Base-by-base conservation (phyloP, 495 filamentous ascomycete genomes). In the Hypoxylon trugodes region DNA sequence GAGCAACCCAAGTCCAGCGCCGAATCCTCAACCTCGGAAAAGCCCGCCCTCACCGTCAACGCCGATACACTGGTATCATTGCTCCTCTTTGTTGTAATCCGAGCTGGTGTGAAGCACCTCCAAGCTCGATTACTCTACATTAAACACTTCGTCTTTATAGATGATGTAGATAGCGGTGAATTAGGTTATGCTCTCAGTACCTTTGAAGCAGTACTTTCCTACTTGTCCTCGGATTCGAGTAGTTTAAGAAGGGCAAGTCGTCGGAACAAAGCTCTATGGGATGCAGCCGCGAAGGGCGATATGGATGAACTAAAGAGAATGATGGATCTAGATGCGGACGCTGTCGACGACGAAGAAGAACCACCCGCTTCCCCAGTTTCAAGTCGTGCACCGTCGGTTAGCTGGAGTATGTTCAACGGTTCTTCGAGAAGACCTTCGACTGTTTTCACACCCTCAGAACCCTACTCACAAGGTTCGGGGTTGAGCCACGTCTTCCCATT, bases 171-270 rank as follows among this genome's bases (percentile, higher is more conserved):
- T 52, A 94, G 87, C 69, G 96, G 96, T 26, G 96, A 99, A 77
- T 90, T 93, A 80, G 96, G 96, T 19, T 99, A 99, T 76, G 92
- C 96, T 4, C 77, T 99, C 26, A 98, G 94, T 70, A 99, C 96
- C 0, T 90, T 97, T 45, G 96, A 99, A 76, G 96, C 92, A 0
- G 96, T 99, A 3, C 77, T 99, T 9, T 90, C 92, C 6, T 97
- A 99, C 74, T 84, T 99, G 13, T 84, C 88, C 16, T 87, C 86
- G 21, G 93, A 96, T 63, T 92, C 93, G 0, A 89, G 87, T 15
- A 90, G 86, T 16, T 74, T 99, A 30, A 85, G 92, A 53, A 88
- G 86, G 68, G 90, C 93, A 8, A 99, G 96, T 73, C 82, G 85
- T 42, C 82, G 91, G 10, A 99, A 99, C 70, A 87, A 88, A 69